A percentile compares a stretch with the other conserved stretches of the same genome.
These are phyloP conservation scores for Neobulgaria alba DNA, from an alignment of 2,329 filamentous ascomycete species.

Conservation along the genomic window DNA sequence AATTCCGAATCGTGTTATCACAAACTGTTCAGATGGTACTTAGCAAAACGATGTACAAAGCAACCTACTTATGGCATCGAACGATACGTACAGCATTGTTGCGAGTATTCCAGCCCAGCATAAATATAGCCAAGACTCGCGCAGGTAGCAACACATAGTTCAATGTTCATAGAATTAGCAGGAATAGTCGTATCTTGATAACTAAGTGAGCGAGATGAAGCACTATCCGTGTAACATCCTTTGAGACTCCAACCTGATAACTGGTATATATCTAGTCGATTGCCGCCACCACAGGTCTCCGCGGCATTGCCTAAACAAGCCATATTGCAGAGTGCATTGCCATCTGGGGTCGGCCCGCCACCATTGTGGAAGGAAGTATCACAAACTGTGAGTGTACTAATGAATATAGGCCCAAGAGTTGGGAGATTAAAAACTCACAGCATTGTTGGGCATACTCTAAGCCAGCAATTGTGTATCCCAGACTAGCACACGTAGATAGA, in stretches of 20 bases:
- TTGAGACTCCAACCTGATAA: conserved; percentile 1
- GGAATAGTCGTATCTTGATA: not conserved
- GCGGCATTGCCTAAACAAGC: conserved; percentile 21
- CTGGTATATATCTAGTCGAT: conserved; percentile 11
- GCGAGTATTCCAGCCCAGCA: conserved; percentile 5
- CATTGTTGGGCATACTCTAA: conserved; percentile 28
- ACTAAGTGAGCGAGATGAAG: conserved; percentile 11
- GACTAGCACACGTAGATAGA: no score
- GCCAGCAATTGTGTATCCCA: conserved; percentile 23
- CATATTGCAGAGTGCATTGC: conserved; percentile 20
- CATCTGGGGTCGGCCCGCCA: conserved; percentile 12
- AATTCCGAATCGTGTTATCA: not conserved
- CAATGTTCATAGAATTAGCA: conserved; percentile 2
- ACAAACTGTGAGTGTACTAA: no score
- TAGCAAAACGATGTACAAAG: no score
- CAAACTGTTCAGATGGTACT: no score
- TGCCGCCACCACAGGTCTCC: conserved; percentile 21
- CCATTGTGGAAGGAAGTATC: conserved; percentile 12
- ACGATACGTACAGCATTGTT: conserved; percentile 8
- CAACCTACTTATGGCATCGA: no score
- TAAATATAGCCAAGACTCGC: conserved; percentile 3
- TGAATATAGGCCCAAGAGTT: no score
- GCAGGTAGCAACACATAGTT: conserved; percentile 1
- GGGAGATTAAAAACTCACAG: no score
- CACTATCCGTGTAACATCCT: conserved; percentile 1